Conservation (phyloP, 1,284 basidiomycete species). For the Ceratobasidium sp. region DNA sequence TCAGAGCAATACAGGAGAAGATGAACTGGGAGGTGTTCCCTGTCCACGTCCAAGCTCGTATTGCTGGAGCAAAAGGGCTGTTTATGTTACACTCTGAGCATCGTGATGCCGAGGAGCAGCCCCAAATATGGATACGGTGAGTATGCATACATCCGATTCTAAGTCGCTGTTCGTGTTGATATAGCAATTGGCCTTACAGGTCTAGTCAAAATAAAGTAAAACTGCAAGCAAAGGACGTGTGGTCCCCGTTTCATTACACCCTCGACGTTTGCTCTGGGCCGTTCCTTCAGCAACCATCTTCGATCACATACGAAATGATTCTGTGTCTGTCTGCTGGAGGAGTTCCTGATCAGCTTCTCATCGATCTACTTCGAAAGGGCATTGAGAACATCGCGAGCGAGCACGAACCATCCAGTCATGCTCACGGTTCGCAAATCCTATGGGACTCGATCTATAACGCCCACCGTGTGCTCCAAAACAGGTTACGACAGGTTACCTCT, state of each 20-base stretch:
- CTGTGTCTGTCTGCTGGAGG: slow-evolving; percentile 42
- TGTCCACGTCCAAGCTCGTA: slow-evolving; percentile 41
- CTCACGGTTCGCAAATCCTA: slow-evolving; percentile 21
- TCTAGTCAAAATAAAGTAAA: slow-evolving; percentile 46
- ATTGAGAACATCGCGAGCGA: slow-evolving; percentile 21
- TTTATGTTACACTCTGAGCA: slow-evolving; percentile 38
- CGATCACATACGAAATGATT: slow-evolving; percentile 42
- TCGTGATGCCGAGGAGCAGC: neutral
- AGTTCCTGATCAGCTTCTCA: slow-evolving; percentile 38
- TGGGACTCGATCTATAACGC: slow-evolving; percentile 45
- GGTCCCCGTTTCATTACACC: slow-evolving; percentile 33
- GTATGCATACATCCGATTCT: neutral
- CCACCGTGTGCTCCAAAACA: slow-evolving; percentile 29
- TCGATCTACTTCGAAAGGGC: slow-evolving; percentile 28
- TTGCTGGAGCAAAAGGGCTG: slow-evolving; percentile 46
- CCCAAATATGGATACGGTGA: slow-evolving; percentile 43
- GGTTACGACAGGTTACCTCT: slow-evolving; percentile 12
- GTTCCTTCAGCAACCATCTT: slow-evolving; percentile 14
- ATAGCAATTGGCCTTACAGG: neutral
- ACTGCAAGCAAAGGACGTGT: slow-evolving; percentile 26
- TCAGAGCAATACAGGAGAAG: slow-evolving; percentile 31
- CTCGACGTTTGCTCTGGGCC: slow-evolving; percentile 36
- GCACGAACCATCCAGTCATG: slow-evolving; percentile 19
- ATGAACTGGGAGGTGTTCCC: slow-evolving; percentile 25
- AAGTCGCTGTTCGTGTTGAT: neutral